A percentile compares a stretch with the other conserved stretches of the same genome.
Evolutionary conservation across 352 stramenopile genomes (phyloP).

Genomic region (Phytophthora crassamura): DNA sequence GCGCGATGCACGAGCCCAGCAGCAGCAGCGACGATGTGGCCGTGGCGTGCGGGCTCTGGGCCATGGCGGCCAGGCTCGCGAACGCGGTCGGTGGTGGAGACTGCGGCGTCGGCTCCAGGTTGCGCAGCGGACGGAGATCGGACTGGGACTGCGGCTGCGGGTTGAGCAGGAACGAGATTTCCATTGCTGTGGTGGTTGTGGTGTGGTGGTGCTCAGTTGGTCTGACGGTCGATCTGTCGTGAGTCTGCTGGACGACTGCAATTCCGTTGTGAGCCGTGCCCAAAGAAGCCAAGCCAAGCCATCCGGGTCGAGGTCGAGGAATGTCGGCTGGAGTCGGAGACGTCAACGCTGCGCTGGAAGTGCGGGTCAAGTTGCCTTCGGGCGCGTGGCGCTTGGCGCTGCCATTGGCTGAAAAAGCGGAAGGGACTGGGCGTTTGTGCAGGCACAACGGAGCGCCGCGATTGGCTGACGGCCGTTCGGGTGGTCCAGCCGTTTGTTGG

Average conservation of each 20-base stretch:
- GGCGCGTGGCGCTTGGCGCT: conserved; percentile 26
- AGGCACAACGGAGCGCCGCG: not conserved
- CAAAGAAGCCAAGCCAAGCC: too few relatives aligned
- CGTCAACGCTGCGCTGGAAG: too few relatives aligned
- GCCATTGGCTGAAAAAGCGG: too few relatives aligned
- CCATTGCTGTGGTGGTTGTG: conserved; percentile 29
- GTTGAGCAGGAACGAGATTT: conserved; percentile 59
- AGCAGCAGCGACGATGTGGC: conserved; percentile 44
- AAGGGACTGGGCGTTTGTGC: conserved; percentile 21
- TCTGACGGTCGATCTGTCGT: too few relatives aligned
- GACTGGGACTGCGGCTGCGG: conserved; percentile 19
- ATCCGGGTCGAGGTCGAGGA: too few relatives aligned
- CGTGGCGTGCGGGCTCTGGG: conserved; percentile 28
- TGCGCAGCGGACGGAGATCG: not conserved
- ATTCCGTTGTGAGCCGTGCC: conserved; percentile 27
- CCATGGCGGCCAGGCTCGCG: conserved; percentile 30
- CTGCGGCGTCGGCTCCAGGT: conserved; percentile 22
- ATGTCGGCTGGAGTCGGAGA: too few relatives aligned
- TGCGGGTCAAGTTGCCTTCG: conserved; percentile 7
- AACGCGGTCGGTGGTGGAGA: conserved; percentile 22
- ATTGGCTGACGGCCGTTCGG: conserved; percentile 13
- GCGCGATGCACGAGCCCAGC: conserved; percentile 48
- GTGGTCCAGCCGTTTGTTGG: conserved; percentile 10
- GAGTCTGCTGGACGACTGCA: conserved; percentile 14
- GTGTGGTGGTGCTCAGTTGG: too few relatives aligned